Base-by-base conservation (phyloP, 129 eudicot genomes). In the Artemisia argyi region DNA sequence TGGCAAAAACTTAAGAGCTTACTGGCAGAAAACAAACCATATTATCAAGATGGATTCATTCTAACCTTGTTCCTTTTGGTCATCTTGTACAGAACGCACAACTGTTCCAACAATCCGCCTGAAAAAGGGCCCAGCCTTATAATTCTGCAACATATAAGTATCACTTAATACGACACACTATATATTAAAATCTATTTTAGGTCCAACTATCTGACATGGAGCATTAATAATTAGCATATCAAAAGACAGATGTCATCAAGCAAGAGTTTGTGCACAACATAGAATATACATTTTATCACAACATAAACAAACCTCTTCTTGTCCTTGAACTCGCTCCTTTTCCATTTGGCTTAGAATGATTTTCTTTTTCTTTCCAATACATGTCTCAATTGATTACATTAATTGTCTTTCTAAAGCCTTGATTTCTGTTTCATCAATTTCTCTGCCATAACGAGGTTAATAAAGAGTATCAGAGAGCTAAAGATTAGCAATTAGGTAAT, bases 1-100 rank as follows among this genome's bases (percentile, higher is more conserved):
- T 39, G 1, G 19, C 9, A n/a, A n/a, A 19, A 48, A 57, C 5
- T 28, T 14, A 61, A 55, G 12, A 30, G 32, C n/a, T 22, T 49
- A 50, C n/a, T 51, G 19, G 64, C 42, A 24, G 9, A 48, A 7
- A 44, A 55, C 11, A 12, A 22, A 53, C 14, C 0, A 8, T 6
- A 39, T 7, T 7, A 39, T 1, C 10, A 35, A 14, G 44, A 28
- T 50, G 51, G 48, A 57, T 46, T 22, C 26, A 62, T 18, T 81
- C 84, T 51, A 39, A 93, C 98, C 98, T 85, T 93, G 95, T 73
- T 93, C 98, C 83, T 84, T 89, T 72, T 93, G 96, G 80, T 93
- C 98, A 68, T 93, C 98, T 74, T 93, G 98, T 47, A 93, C 98
- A 68, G 97, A 93, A 70, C 98, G 91, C 73, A 93, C 98, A 78